Conservation (phyloP, 2,329 filamentous ascomycete genomes). For the Corynespora cassiicola region DNA sequence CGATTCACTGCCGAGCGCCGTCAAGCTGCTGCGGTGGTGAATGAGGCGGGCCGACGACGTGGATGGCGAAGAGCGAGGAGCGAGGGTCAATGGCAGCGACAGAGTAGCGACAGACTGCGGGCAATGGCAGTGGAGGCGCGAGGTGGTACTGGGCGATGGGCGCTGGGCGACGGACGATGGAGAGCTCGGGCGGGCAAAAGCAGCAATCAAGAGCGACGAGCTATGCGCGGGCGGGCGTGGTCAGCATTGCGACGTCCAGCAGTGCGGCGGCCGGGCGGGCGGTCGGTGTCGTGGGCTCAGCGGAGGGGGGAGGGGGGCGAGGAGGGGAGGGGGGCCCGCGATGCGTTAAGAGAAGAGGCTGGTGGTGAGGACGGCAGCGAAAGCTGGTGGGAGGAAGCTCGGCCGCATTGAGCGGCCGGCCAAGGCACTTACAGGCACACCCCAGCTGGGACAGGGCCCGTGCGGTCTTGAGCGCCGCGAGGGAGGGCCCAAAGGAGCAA, state of each 20-base stretch:
- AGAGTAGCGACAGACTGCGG: no score
- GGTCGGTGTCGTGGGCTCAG: constrained; percentile 4
- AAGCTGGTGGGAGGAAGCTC: constrained; percentile 8
- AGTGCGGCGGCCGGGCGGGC: constrained; percentile 4
- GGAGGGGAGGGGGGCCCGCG: constrained; percentile 3
- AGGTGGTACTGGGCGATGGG: no score
- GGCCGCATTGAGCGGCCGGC: constrained; percentile 2
- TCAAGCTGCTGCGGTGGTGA: no score
- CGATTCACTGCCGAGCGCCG: no score
- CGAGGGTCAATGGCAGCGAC: no score
- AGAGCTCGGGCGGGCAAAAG: no score
- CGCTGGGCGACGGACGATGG: no score
- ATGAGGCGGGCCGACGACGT: no score
- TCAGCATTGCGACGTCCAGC: constrained; percentile 15
- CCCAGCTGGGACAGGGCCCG: constrained; percentile 1
- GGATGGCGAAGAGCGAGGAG: no score
- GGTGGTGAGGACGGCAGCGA: constrained; percentile 3
- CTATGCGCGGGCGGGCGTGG: no score
- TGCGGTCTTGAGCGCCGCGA: constrained; percentile 1
- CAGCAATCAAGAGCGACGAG: no score
- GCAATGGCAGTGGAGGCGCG: no score
- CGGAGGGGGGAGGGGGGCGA: neutral
- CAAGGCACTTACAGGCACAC: constrained; percentile 1
- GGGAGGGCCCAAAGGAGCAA: neutral
- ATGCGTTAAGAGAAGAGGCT: constrained; percentile 1